Evolutionary conservation across 805 yeast genomes (phyloP).

Genomic region (Ogataea thermomethanolica): DNA sequence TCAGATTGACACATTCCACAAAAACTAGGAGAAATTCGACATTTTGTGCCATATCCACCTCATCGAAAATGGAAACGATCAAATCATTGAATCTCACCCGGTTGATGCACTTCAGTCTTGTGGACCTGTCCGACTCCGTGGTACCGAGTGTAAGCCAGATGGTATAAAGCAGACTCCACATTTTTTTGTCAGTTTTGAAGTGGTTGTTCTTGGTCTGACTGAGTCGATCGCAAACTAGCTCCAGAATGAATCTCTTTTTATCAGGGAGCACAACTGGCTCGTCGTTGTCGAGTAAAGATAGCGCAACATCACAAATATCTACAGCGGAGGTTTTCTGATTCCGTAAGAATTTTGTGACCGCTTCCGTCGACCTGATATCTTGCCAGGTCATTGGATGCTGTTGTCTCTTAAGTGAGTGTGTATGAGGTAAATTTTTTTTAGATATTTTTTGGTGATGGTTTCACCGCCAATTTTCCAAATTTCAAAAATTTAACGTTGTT

Average conservation of each 20-base stretch:
- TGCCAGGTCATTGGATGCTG: slow-evolving; percentile 2
- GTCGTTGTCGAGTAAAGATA: slow-evolving; percentile 31
- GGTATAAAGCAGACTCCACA: slow-evolving; percentile 51
- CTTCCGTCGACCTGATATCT: slow-evolving; percentile 38
- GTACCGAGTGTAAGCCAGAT: slow-evolving; percentile 24
- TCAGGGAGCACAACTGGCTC: slow-evolving; percentile 50
- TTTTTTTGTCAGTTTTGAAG: slow-evolving; percentile 40
- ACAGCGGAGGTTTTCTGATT: slow-evolving; percentile 44
- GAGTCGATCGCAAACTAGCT: slow-evolving; percentile 57
- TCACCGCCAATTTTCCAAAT: slow-evolving; percentile 1
- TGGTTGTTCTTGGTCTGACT: slow-evolving; percentile 41
- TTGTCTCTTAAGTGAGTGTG: neutral
- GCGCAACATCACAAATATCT: slow-evolving; percentile 39
- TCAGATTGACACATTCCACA: slow-evolving; percentile 14
- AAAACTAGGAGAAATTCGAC: slow-evolving; percentile 22
- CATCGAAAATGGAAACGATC: slow-evolving; percentile 25
- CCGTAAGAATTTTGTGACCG: slow-evolving; percentile 55
- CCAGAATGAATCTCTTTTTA: slow-evolving; percentile 50
- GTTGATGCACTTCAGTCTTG: slow-evolving; percentile 41
- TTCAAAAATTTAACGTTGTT: slow-evolving; percentile 1
- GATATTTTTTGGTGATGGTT: neutral
- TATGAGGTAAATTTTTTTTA: neutral
- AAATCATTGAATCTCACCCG: slow-evolving; percentile 41
- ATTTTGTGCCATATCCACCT: slow-evolving; percentile 18
- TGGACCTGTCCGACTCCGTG: slow-evolving; percentile 21